Conservation (phyloP, 2,329 filamentous ascomycete species). For the Xylaria sp. region DNA sequence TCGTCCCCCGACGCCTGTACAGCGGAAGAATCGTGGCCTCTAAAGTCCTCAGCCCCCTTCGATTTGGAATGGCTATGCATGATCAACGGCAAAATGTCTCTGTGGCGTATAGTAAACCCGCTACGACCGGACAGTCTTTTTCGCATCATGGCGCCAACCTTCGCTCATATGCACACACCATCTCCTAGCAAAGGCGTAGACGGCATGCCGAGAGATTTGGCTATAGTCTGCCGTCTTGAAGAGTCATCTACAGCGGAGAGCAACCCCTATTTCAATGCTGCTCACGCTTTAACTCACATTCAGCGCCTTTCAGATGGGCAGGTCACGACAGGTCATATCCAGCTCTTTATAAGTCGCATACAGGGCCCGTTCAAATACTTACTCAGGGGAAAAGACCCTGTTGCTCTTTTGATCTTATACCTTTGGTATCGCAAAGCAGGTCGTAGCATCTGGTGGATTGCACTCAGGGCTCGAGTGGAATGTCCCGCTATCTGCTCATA, state of each 20-base stretch:
- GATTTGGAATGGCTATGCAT: slow-evolving; percentile 53
- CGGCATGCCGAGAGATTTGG: slow-evolving; percentile 44
- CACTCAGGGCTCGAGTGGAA: slow-evolving; percentile 55
- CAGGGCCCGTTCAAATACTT: slow-evolving; percentile 50
- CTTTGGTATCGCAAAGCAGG: slow-evolving; percentile 57
- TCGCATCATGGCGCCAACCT: slow-evolving; percentile 49
- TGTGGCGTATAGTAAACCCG: slow-evolving; percentile 52
- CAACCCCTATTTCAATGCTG: slow-evolving; percentile 55
- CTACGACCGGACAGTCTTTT: slow-evolving; percentile 53
- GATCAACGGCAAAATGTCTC: slow-evolving; percentile 51
- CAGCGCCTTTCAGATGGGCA: slow-evolving; percentile 46
- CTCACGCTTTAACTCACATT: slow-evolving; percentile 52
- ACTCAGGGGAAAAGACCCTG: slow-evolving; percentile 50
- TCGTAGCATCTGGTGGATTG: slow-evolving; percentile 58
- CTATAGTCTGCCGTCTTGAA: slow-evolving; percentile 43
- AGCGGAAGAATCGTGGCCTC: slow-evolving; percentile 51
- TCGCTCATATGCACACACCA: slow-evolving; percentile 52
- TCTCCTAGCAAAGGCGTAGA: slow-evolving; percentile 46
- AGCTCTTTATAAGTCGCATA: slow-evolving; percentile 52
- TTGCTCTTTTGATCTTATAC: slow-evolving; percentile 55
- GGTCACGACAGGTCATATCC: slow-evolving; percentile 48
- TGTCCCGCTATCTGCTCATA: slow-evolving; percentile 56
- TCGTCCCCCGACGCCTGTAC: slow-evolving; percentile 52
- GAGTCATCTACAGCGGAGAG: slow-evolving; percentile 49
- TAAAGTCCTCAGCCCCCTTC: slow-evolving; percentile 40